A percentile compares a stretch with the other conserved stretches of the same genome.
phyloP scores from a whole-genome alignment of 2,329 filamentous ascomycete species.

The Phyllosticta capitalensis region DNA sequence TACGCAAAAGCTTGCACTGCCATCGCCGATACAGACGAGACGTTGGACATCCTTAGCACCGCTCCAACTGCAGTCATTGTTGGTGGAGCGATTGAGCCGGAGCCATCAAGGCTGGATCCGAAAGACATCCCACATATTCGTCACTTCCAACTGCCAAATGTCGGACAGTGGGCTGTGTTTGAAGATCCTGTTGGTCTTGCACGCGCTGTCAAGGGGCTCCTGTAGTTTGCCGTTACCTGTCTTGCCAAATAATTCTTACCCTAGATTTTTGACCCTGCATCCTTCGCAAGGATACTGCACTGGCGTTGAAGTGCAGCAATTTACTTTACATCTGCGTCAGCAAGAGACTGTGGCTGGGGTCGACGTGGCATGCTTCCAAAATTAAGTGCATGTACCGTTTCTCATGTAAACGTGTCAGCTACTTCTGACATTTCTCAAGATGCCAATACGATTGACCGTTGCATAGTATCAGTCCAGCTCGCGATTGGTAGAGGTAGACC shows the following conservation, averaged over 20 bases:
- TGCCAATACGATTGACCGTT: background rate
- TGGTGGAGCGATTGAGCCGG: conserved; percentile 38
- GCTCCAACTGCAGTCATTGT: conserved; percentile 36
- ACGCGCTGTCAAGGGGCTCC: conserved; percentile 19
- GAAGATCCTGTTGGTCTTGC: conserved; percentile 34
- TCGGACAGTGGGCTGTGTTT: conserved; percentile 44
- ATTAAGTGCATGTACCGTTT: background rate
- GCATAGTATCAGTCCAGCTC: background rate
- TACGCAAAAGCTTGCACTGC: conserved; percentile 47
- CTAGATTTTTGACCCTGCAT: background rate
- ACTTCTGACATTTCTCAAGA: background rate
- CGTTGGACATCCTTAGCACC: too few species aligned
- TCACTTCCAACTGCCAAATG: conserved; percentile 10
- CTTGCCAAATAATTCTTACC: background rate
- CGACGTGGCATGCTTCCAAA: background rate
- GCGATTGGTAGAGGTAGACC: background rate
- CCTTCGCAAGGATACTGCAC: background rate
- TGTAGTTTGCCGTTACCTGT: background rate
- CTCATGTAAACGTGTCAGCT: background rate
- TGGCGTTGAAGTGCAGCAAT: background rate
- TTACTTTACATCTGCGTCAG: background rate
- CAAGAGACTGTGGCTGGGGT: background rate
- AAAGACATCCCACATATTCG: conserved; percentile 8
- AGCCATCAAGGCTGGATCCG: conserved; percentile 28
- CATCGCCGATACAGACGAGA: conserved; percentile 32